phyloP scores from a whole-genome alignment of 2,329 filamentous ascomycete species.

The Neocucurbitaria cava region DNA sequence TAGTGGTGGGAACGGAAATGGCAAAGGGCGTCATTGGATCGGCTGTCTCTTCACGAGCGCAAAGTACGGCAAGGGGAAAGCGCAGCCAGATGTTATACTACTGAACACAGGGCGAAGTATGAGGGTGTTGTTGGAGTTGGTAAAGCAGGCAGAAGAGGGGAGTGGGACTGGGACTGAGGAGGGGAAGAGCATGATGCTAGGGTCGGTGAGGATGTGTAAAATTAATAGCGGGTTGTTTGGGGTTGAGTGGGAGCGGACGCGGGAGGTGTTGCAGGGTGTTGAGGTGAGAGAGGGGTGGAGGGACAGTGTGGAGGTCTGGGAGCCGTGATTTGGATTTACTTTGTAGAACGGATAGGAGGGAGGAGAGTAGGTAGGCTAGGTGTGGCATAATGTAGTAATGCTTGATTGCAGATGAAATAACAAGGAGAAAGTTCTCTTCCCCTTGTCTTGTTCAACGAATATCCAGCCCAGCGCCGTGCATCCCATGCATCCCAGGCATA shows the following conservation, averaged over 20 bases:
- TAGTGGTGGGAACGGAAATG: too few species aligned
- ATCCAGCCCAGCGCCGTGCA: not conserved
- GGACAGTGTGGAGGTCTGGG: conserved; percentile 37
- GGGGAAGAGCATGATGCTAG: too few species aligned
- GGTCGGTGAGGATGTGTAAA: conserved; percentile 56
- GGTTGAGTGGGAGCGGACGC: conserved; percentile 62
- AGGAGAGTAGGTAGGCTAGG: not conserved
- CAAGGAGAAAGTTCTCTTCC: too few species aligned
- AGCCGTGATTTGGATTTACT: conserved; percentile 11
- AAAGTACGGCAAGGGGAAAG: conserved; percentile 55
- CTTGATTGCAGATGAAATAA: too few species aligned
- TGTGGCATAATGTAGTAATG: not conserved
- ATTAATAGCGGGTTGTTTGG: conserved; percentile 66
- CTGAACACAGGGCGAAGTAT: conserved; percentile 58
- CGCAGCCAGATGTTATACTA: conserved; percentile 55
- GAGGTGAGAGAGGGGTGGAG: conserved; percentile 29
- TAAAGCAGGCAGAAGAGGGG: too few species aligned
- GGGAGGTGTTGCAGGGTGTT: conserved; percentile 47
- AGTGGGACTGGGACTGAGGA: too few species aligned
- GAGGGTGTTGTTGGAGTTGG: conserved; percentile 55
- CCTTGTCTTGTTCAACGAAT: not conserved
- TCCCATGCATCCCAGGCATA: too few species aligned
- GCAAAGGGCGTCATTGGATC: conserved; percentile 59
- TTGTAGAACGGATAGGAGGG: too few species aligned
- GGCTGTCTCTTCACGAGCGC: conserved; percentile 66